phyloP scores from a whole-genome alignment of 306 rosid species.

The Trifolium pratense region DNA sequence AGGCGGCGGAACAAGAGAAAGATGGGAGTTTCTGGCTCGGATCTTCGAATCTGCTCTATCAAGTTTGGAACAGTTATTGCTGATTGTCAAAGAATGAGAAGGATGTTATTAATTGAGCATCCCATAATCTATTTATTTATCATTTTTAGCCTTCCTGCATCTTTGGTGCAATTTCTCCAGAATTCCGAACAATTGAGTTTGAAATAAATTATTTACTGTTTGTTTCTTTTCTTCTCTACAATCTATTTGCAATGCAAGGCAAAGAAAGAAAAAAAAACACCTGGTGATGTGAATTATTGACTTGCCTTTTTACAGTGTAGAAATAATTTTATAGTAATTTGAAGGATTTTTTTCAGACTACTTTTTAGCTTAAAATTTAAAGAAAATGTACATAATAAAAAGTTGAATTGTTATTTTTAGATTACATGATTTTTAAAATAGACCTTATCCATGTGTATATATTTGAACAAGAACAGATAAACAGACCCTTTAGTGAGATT shows the following conservation, averaged over 20 bases:
- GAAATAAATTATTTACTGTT: constrained; percentile 41
- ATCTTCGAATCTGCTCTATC: constrained; percentile 39
- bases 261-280: background rate
- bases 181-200: constrained; percentile 50
- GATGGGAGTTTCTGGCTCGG: constrained; percentile 40
- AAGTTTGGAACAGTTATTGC: constrained; percentile 44
- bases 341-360: background rate
- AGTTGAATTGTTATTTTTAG: background rate
- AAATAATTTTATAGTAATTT: background rate
- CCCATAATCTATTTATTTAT: constrained; percentile 45
- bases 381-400: background rate
- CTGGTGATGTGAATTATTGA: background rate
- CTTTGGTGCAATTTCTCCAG: constrained; percentile 39
- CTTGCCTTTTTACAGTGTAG: background rate
- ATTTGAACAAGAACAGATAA: background rate
- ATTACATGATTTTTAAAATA: background rate
- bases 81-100: constrained; percentile 46
- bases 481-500: background rate
- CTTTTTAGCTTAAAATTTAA: background rate
- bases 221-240: constrained; percentile 15
- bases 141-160: constrained; percentile 32
- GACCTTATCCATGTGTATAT: background rate
- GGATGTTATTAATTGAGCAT: constrained; percentile 43
- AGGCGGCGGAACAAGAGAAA: constrained; percentile 41
- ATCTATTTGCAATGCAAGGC: background rate